phyloP scores from a whole-genome alignment of 768 basidiomycete genomes.

The Serpula lacrymans region DNA sequence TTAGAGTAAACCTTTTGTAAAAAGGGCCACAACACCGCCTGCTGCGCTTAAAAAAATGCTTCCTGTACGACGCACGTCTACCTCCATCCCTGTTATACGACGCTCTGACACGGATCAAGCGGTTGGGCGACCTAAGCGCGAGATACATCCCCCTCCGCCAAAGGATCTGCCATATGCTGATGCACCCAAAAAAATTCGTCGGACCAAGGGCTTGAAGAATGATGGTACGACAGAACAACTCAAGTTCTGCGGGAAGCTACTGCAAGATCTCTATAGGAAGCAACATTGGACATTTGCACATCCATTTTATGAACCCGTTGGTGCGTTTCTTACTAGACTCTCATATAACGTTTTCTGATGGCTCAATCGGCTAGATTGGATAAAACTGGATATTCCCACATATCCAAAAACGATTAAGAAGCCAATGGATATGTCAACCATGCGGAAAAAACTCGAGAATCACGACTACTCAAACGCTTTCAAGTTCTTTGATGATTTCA shows the following conservation, averaged over 20 bases:
- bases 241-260: slow-evolving; percentile 72
- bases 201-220: slow-evolving; percentile 55
- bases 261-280: slow-evolving; percentile 76
- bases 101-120: slow-evolving; percentile 62
- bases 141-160: slow-evolving; percentile 93
- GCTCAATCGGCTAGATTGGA: slow-evolving; percentile 57
- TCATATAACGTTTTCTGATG: slow-evolving; percentile 7
- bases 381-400: slow-evolving; percentile 72
- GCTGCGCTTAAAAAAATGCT: slow-evolving; percentile 42
- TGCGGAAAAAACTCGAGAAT: slow-evolving; percentile 79
- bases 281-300: slow-evolving; percentile 67
- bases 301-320: slow-evolving; percentile 94
- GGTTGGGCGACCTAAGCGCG: slow-evolving; percentile 87
- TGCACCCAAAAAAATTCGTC: slow-evolving; percentile 64
- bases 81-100: slow-evolving; percentile 78
- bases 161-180: slow-evolving; percentile 88
- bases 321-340: slow-evolving; percentile 44
- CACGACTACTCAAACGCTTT: slow-evolving; percentile 73
- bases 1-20: slow-evolving; percentile 34
- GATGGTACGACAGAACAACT: slow-evolving; percentile 80
- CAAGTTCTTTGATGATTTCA: slow-evolving; percentile 88
- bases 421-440: slow-evolving; percentile 93
- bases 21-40: slow-evolving; percentile 28
- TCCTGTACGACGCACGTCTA: slow-evolving; percentile 67
- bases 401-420: slow-evolving; percentile 89